Base-by-base conservation (phyloP, 2,329 filamentous ascomycete genomes). In the Cytospora piceicola region DNA sequence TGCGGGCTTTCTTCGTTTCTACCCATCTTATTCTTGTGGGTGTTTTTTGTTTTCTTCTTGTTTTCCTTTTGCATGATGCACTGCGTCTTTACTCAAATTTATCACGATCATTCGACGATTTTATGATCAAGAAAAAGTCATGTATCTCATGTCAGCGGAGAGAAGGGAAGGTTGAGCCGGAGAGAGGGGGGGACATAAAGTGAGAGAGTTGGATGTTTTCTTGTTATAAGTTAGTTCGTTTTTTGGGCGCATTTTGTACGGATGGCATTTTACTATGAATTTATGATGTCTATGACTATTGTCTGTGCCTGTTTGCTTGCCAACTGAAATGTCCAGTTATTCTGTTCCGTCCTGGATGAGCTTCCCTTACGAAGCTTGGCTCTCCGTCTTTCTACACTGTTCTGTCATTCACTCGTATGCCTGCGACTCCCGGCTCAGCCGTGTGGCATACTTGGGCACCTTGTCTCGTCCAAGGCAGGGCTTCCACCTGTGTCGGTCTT, bases 41-140 rank as follows among this genome's bases (percentile, higher is more conserved):
- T n/a, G 30, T 56, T 56, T 1, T 20, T 20, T 34, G 7, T 32
- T 34, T 2, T 39, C 4, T 14, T 53, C 42, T 60, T 20, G 20
- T 32, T 60, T 3, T 20, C 15, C 20, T 39, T 27, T 64, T 64
- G 34, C 62, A 60, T 58, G 30, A 42, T 52, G 55, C 55, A 12
- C 30, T 27, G 29, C 51, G 30, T 56, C n/a, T 20, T 39, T 27
- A 54, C 22, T 46, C 56, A 22, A 22, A 22, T 15, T 51, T 22
- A 56, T 20, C 20, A 20, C 29, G 49, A 32, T 36, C 29, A 49
- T 61, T 51, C 46, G 52, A 64, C 49, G 49, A 60, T 30, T 55
- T 64, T 32, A 64, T 29, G 63, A 60, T 54, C 55, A 56, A 64
- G 39, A 24, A 64, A 64, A 64, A 55, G 63, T 61, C 53, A 24